Evolutionary conservation across 2,329 filamentous ascomycete genomes (phyloP), one percentile per base, ranked within the genome.

Genomic region (Curvularia eragrostidis): DNA sequence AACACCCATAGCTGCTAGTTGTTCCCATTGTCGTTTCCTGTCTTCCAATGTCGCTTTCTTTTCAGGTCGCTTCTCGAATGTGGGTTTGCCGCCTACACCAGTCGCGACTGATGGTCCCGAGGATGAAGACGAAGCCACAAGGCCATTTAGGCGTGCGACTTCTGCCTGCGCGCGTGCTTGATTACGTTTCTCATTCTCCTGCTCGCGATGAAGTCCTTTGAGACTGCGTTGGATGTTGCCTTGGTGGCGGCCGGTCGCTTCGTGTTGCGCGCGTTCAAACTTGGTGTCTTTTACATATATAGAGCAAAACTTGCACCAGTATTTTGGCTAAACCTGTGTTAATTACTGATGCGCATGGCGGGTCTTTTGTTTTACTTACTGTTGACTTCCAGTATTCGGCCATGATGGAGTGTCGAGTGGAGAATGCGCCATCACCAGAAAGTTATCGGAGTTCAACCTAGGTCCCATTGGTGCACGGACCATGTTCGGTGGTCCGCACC

Each of bases 381-480:
- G 93, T 97, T 19, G 94, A 97, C 77, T 98, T 98, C 95, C 95
- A 98, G 80, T 97, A 96, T 83, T 98, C 95, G 0, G 95, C 89
- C 95, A 99, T 98, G 41, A 21, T 55, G 38, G 23, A 26, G 34
- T 36, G 34, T 24, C 13, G 43, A 24, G 26, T 41, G 44, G 46
- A 36, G 34, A 38, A 30, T 51, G 48, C 32, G 28, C 43, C 32
- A 15, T 7, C 48, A 43, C 23, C 26, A 28, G 30, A 49, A 52
- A 49, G 52, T 52, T 24, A n/a, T 23, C 30, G 23, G 23, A 56
- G 54, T 39, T 47, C 8, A 7, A 15, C 18, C 24, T 26, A 32
- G 32, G 15, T 36, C 13, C 32, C 41, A 28, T 34, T 18, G 1
- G 15, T 18, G 56, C 56, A 51, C 52, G 56, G 32, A 12, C 28